Percentiles rank a stretch among this genome's conserved stretches.
These are phyloP conservation scores for Sedum album DNA, from an alignment of 164 flowering plant genomes.

Conservation along the genomic window DNA sequence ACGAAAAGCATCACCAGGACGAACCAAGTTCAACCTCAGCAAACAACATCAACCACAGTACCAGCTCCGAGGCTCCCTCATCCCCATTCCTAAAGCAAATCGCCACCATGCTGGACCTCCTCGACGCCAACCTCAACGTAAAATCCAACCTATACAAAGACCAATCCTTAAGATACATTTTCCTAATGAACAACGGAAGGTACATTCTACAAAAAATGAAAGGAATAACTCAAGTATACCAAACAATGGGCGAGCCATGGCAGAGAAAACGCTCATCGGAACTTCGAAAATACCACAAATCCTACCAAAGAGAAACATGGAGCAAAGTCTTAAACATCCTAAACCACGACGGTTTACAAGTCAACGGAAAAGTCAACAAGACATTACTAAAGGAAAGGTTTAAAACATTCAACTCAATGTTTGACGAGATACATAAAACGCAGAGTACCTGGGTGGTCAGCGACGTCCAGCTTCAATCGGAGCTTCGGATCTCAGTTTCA, in stretches of 20 bases:
- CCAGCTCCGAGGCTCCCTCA: not conserved
- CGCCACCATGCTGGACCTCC: conserved; percentile 44
- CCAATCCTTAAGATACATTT: conserved; percentile 44
- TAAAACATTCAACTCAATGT: conserved; percentile 58
- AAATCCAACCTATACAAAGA: conserved; percentile 72
- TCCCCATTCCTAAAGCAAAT: conserved; percentile 47
- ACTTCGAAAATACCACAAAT: conserved; percentile 65
- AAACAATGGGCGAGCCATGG: conserved; percentile 58
- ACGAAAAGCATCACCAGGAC: conserved; percentile 10
- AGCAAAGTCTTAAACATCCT: conserved; percentile 40
- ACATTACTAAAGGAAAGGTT: conserved; percentile 67
- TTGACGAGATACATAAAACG: conserved; percentile 75
- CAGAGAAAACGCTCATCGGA: conserved; percentile 46
- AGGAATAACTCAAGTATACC: conserved; percentile 46
- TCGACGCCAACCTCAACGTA: conserved; percentile 52
- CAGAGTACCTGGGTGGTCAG: conserved; percentile 80
- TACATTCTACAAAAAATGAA: conserved; percentile 77
- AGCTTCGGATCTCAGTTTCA: conserved; percentile 69
- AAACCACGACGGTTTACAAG: conserved; percentile 50
- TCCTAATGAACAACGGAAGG: conserved; percentile 86
- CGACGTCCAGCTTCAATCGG: conserved; percentile 82
- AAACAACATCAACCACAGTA: not conserved
- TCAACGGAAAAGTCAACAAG: conserved; percentile 48
- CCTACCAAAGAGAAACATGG: conserved; percentile 82
- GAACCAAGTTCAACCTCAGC: not conserved